These are phyloP conservation scores for Arabis alpina DNA, from an alignment of 345 rosid genomes.

Conservation along the genomic window DNA sequence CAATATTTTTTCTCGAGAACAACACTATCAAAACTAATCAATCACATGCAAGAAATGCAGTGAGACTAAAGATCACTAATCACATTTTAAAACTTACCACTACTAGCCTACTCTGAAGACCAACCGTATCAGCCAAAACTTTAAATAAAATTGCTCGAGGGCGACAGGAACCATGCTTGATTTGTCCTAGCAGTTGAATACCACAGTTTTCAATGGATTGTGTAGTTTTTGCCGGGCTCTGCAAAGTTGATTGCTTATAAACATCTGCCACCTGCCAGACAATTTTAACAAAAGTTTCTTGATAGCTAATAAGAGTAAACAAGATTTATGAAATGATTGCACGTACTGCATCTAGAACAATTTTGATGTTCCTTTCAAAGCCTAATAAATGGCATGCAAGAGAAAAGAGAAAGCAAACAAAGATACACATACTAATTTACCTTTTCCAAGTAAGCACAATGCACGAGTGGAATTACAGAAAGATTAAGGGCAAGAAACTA, in stretches of 20 bases:
- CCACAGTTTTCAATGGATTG: constrained; percentile 69
- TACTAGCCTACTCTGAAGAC: constrained; percentile 88
- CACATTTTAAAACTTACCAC: constrained; percentile 66
- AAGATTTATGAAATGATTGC: constrained; percentile 31
- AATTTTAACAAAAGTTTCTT: constrained; percentile 11
- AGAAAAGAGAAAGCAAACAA: constrained; percentile 18
- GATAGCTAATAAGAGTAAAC: constrained; percentile 16
- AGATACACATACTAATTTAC: constrained; percentile 14
- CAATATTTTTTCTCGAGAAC: constrained; percentile 10
- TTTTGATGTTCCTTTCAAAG: constrained; percentile 8
- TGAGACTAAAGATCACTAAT: neutral
- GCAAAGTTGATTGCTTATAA: constrained; percentile 74
- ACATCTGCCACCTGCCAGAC: constrained; percentile 77
- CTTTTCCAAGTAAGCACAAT: constrained; percentile 21
- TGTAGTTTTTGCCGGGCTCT: constrained; percentile 80
- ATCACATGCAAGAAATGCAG: constrained; percentile 26
- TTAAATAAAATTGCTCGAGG: constrained; percentile 94
- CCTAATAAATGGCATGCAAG: constrained; percentile 22
- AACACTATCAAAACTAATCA: constrained; percentile 24
- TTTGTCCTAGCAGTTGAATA: constrained; percentile 92
- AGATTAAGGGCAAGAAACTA: constrained; percentile 9
- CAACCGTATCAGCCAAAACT: constrained; percentile 93
- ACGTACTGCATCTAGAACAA: constrained; percentile 8
- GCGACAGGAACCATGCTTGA: constrained; percentile 88
- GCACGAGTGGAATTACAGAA: constrained; percentile 15